Percentiles rank a stretch among this genome's conserved stretches.
phyloP scores from a whole-genome alignment of 768 basidiomycete species.

The Serendipita vermifera region DNA sequence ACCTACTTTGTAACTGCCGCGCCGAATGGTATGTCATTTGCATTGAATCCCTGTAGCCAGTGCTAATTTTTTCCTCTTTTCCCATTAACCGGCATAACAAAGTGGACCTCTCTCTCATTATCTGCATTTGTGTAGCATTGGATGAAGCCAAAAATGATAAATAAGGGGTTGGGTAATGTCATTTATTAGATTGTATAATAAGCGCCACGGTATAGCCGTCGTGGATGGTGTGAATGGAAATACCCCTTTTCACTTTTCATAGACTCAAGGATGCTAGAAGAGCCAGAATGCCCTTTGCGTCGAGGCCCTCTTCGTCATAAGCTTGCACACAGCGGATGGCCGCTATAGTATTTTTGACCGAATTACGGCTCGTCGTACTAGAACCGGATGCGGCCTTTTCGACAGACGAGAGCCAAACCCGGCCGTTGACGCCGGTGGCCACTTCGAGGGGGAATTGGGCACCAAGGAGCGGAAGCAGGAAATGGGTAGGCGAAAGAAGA shows the following conservation, averaged over 20 bases:
- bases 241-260: too few relatives aligned
- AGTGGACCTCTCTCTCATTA: neutral
- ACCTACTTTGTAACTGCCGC: neutral
- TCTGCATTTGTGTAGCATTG: neutral
- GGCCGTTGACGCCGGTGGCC: constrained; percentile 84
- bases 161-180: too few relatives aligned
- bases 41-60: neutral
- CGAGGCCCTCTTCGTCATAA: constrained; percentile 33
- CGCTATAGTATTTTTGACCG: constrained; percentile 59
- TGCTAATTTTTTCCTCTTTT: neutral
- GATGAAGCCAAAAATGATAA: constrained; percentile 4
- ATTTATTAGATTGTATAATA: too few relatives aligned
- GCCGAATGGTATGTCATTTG: neutral
- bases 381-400: constrained; percentile 36
- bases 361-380: too few relatives aligned
- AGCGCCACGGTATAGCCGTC: too few relatives aligned
- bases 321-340: constrained; percentile 68
- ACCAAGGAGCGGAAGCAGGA: constrained; percentile 69
- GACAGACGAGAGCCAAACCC: constrained; percentile 89
- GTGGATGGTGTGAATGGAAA: too few relatives aligned
- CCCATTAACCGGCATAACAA: neutral
- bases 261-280: too few relatives aligned
- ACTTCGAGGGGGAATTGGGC: constrained; percentile 72
- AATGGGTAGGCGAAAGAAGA: constrained; percentile 67
- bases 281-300: neutral